These are phyloP conservation scores for Wallacemonas sp. DNA, from an alignment of 208 protist species.

Conservation along the genomic window DNA sequence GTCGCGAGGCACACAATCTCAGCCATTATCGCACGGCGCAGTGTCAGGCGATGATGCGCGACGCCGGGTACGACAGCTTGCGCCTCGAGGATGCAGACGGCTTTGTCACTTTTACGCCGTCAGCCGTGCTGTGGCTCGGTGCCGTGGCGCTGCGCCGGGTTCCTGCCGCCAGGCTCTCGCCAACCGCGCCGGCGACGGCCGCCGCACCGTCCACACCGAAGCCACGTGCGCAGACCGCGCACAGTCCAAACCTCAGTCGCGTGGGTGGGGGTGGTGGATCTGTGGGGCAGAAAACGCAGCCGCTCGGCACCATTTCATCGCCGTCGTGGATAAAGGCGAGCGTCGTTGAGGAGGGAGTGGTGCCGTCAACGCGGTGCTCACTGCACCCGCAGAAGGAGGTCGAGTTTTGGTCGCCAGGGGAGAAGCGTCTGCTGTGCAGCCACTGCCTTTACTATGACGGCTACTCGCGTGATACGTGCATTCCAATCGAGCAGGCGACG, in stretches of 20 bases:
- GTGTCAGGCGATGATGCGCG: conserved; percentile 60
- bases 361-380: conserved; percentile 24
- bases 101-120: background rate
- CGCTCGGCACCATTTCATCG: too few relatives aligned
- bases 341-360: background rate
- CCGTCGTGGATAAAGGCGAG: background rate
- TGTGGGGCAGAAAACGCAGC: too few relatives aligned
- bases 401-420: conserved; percentile 72
- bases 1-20: conserved; percentile 45
- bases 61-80: conserved; percentile 65
- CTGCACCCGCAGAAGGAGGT: conserved; percentile 59
- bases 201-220: background rate
- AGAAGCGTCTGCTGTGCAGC: conserved; percentile 71
- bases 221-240: background rate
- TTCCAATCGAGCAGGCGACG: conserved; percentile 53
- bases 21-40: conserved; percentile 54
- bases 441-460: conserved; percentile 79
- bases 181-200: background rate
- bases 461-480: conserved; percentile 63
- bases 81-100: conserved; percentile 14
- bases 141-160: conserved; percentile 48
- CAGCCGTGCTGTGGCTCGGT: conserved; percentile 17
- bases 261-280: too few relatives aligned
- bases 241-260: too few relatives aligned
- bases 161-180: too few relatives aligned